Base-by-base conservation (phyloP, 805 yeast genomes). In the Lipomyces anomalus region DNA sequence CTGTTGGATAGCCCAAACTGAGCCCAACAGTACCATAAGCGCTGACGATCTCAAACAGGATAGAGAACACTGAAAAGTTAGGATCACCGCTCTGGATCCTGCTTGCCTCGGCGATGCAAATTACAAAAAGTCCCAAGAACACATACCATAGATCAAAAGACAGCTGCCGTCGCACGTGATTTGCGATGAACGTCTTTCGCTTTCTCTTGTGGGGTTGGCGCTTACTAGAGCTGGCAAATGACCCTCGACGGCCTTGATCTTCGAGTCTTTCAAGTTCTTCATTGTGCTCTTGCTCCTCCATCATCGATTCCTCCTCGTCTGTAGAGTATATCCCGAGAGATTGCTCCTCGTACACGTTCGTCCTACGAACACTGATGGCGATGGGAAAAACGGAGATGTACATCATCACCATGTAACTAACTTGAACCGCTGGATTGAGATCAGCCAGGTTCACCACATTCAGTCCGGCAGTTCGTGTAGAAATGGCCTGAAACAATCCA, bases 21-120 rank as follows among this genome's bases (percentile, higher is more conserved):
- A 92, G 66, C 0, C 98, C 98, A 40, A 90, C 97, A 0, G 96
- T 89, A 63, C 97, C 97, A 65, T 92, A 94, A 0, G 97, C 97
- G 54, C 95, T 82, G 4, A 87, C 84, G 49, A 88, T 79, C 60
- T 92, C 98, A 66, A 90, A 92, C 58, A 92, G 66, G 2, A 85
- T 70, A 3, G 76, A 69, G 63, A 90, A 90, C 17, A 86, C 75
- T 5, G 78, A 72, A 58, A 88, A 86, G 4, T 72, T 62, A 9
- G 72, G 71, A 16, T 61, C 50, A 11, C 70, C 68, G 4, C 67
- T 59, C 26, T 40, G 38, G 24, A 89, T 68, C 54, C 75, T 77
- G 3, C 70, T 67, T 16, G 90, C 84, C 61, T 92, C 98, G 40
- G 86, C 84, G 45, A 92, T 80, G 58, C 96, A 85, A 32, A 90